Conservation (phyloP, 2,329 filamentous ascomycete genomes). For the Ustulina deusta region DNA sequence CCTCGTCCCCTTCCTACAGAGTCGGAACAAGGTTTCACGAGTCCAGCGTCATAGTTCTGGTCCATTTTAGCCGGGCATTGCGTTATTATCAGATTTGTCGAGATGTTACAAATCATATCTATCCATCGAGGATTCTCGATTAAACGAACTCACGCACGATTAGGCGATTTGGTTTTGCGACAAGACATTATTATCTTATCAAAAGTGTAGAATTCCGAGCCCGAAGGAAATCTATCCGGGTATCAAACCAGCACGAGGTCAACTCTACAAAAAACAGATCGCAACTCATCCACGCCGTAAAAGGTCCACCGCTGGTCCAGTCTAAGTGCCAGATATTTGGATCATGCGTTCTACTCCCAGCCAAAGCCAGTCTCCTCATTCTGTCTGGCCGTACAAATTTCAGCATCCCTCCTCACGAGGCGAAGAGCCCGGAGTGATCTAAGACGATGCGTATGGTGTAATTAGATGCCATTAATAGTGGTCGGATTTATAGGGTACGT, state of each 20-base stretch:
- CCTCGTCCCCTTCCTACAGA: too few species aligned
- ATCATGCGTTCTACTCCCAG: constrained; percentile 34
- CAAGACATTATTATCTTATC: constrained; percentile 24
- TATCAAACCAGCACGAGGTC: constrained; percentile 51
- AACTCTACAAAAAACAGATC: constrained; percentile 40
- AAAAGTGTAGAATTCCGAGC: constrained; percentile 40
- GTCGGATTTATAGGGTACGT: constrained; percentile 26
- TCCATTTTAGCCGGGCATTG: background rate
- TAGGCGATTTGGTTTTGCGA: background rate
- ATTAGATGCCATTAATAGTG: constrained; percentile 39
- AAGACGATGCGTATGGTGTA: constrained; percentile 22
- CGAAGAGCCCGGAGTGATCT: constrained; percentile 7
- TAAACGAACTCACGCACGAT: background rate
- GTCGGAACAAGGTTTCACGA: too few species aligned
- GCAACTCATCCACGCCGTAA: constrained; percentile 39
- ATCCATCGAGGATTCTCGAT: background rate
- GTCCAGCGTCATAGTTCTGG: too few species aligned
- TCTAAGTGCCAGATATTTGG: constrained; percentile 34
- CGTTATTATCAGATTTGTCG: background rate
- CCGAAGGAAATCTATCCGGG: constrained; percentile 54
- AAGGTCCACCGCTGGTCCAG: constrained; percentile 37
- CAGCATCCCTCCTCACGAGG: constrained; percentile 7
- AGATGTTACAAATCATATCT: background rate
- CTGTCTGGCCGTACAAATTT: constrained; percentile 32
- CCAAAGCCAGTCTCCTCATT: constrained; percentile 37